Conservation (phyloP, 768 basidiomycete species). For the Pisolithus marmoratus region DNA sequence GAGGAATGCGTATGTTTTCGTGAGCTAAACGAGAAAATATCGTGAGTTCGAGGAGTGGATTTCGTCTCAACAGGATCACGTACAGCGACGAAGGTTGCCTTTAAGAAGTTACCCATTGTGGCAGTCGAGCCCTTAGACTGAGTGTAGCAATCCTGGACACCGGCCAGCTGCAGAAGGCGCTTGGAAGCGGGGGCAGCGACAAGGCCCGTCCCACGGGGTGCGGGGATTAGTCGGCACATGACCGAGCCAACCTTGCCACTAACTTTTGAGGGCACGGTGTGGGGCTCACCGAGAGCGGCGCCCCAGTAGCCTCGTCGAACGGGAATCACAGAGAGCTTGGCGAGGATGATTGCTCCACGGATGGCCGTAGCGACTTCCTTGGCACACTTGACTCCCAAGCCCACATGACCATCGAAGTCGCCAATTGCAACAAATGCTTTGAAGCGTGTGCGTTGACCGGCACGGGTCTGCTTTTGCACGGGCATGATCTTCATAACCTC, state of each 20-base stretch:
- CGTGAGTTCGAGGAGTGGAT: constrained; percentile 4
- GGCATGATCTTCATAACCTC: constrained; percentile 99
- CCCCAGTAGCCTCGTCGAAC: constrained; percentile 99
- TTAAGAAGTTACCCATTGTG: constrained; percentile 98
- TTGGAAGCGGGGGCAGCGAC: constrained; percentile 98
- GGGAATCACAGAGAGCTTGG: constrained; percentile 96
- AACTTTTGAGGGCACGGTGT: constrained; percentile 98
- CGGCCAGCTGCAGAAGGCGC: constrained; percentile 94
- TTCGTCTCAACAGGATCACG: constrained; percentile 23
- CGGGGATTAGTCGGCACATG: constrained; percentile 98
- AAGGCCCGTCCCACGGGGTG: constrained; percentile 97
- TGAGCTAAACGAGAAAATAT: constrained; percentile 53
- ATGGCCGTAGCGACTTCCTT: constrained; percentile 99
- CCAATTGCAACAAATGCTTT: constrained; percentile 99
- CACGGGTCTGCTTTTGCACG: constrained; percentile 99
- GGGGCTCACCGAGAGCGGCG: constrained; percentile 96
- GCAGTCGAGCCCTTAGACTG: constrained; percentile 98
- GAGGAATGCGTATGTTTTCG: constrained; percentile 97
- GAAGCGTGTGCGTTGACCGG: constrained; percentile 99
- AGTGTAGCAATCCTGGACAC: constrained; percentile 96
- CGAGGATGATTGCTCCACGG: constrained; percentile 98
- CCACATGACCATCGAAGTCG: constrained; percentile 97
- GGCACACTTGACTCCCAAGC: constrained; percentile 98
- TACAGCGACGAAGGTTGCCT: constrained; percentile 91
- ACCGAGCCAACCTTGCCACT: constrained; percentile 98